Evolutionary conservation across 805 yeast genomes (phyloP), one percentile per base, ranked within the genome.

Genomic region (Myxozyma nipponensis): DNA sequence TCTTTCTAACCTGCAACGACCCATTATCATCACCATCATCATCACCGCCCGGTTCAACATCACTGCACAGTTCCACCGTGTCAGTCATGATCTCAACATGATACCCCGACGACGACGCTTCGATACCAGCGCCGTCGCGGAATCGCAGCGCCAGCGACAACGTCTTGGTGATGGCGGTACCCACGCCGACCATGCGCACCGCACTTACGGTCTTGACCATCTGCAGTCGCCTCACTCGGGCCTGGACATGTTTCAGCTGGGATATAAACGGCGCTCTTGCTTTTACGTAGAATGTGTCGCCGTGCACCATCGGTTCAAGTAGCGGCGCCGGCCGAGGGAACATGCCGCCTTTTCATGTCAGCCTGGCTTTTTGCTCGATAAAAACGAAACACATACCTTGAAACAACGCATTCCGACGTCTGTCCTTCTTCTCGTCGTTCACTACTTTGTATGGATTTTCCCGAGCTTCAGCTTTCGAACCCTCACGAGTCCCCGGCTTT

Each of bases 231-330:
- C 17, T 21, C 5, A 53, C 54, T 10, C 15, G 25, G n/a, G 32
- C 30, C 23, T 47, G 43, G 15, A 57, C 52, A 21, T 52, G 58
- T 37, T 54, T 52, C 32, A 54, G 48, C 2, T 49, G 47, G 25
- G 58, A 52, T 9, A 54, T 47, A 40, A 54, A 54, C 15, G 58
- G 58, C n/a, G 58, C 47, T 23, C 35, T 39, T 13, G 53, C 49
- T 4, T 38, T 28, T 28, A 54, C 57, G 22, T 47, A 38, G 26
- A 54, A 52, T 28, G 32, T 28, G 7, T 28, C 32, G 7, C 32
- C 13, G 13, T 28, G 13, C 13, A 13, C 13, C 32, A 28, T 13
- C 7, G 32, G 13, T 13, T 28, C 32, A 28, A 9, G 13, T 28
- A 13, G 7, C 13, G 32, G 32, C 32, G 7, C 13, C 13, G 32